Conservation (phyloP, 257 asterid genomes). For the Petunia axillaris region DNA sequence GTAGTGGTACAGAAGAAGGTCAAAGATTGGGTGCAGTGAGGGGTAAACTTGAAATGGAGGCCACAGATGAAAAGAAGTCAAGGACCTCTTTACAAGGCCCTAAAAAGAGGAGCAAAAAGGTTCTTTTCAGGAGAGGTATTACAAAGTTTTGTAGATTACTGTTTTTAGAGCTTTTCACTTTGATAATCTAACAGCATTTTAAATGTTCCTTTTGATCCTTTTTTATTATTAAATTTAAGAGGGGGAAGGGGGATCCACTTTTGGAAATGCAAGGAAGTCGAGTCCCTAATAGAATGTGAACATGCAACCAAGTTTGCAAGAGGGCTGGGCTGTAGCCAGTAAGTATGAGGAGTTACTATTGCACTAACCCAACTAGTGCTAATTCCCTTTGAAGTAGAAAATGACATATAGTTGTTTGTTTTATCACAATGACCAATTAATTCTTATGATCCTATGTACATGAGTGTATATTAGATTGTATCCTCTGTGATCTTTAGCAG, state of each 20-base stretch:
- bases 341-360: conserved; percentile 15
- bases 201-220: conserved; percentile 10
- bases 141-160: not conserved
- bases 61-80: conserved; percentile 39
- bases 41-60: conserved; percentile 47
- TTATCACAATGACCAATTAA: not conserved
- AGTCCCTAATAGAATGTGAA: not conserved
- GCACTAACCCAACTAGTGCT: conserved; percentile 14
- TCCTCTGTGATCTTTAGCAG: conserved; percentile 1
- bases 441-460: conserved; percentile 4
- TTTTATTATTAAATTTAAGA: not conserved
- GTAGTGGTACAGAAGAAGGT: conserved; percentile 78
- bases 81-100: conserved; percentile 50
- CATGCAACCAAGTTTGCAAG: not conserved
- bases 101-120: conserved; percentile 76
- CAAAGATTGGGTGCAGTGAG: conserved; percentile 50
- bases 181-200: conserved; percentile 6
- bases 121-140: conserved; percentile 66
- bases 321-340: not conserved
- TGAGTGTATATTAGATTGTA: not conserved
- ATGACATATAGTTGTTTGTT: not conserved
- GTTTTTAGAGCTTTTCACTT: not conserved
- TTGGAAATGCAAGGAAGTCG: conserved; percentile 14
- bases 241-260: not conserved
- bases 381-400: conserved; percentile 6